These are phyloP conservation scores for Kazachstania viticola DNA, from an alignment of 805 yeast genomes.

Conservation along the genomic window DNA sequence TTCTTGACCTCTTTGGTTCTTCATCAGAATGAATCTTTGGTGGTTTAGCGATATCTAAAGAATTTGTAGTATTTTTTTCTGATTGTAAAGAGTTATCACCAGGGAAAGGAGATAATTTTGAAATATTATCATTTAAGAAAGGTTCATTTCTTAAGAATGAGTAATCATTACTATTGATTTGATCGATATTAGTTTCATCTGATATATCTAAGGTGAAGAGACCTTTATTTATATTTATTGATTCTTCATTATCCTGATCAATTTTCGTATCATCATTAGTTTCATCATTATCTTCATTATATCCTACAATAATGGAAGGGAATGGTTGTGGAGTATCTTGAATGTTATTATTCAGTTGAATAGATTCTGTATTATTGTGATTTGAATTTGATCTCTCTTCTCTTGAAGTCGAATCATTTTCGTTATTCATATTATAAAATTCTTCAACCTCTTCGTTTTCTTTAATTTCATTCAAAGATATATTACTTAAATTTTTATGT, in stretches of 20 bases:
- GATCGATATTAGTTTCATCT: not conserved
- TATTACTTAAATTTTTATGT: slow-evolving; percentile 12
- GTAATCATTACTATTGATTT: not conserved
- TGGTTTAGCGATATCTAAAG: too few relatives aligned
- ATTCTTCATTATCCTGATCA: not conserved
- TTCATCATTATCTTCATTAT: slow-evolving; percentile 7
- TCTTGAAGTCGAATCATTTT: not conserved
- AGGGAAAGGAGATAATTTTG: too few relatives aligned
- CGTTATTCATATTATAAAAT: slow-evolving; percentile 1
- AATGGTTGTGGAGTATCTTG: slow-evolving; percentile 11
- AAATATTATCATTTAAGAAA: not conserved
- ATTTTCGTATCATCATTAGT: not conserved
- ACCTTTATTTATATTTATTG: slow-evolving; percentile 43
- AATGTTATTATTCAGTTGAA: too few relatives aligned
- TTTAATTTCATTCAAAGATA: slow-evolving; percentile 25
- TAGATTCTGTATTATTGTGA: slow-evolving; percentile 2
- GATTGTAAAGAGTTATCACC: not conserved
- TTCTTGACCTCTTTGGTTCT: slow-evolving; percentile 24
- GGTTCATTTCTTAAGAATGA: not conserved
- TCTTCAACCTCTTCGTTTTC: slow-evolving; percentile 22
- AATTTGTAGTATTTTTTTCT: not conserved
- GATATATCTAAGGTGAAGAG: too few relatives aligned
- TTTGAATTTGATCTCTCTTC: slow-evolving; percentile 2
- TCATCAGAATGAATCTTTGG: slow-evolving; percentile 1
- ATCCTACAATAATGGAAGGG: slow-evolving; percentile 18